phyloP scores from a whole-genome alignment of 2,329 filamentous ascomycete genomes.

The Aureobasidium vineae region DNA sequence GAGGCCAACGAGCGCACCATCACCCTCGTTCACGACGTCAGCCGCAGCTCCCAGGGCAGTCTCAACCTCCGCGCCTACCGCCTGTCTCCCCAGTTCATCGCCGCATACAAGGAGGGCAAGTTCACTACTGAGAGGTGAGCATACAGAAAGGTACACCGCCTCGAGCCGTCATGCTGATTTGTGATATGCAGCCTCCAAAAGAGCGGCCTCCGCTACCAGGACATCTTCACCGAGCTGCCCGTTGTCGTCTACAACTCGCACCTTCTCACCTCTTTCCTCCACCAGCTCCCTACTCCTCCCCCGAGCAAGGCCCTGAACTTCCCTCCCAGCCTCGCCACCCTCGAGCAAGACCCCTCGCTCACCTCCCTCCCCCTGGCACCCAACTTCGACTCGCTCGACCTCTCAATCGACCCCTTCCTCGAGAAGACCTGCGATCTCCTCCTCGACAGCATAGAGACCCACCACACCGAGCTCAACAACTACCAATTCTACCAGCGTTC shows the following conservation, averaged over 20 bases:
- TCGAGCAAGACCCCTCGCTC: slow-evolving; percentile 62
- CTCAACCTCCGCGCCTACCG: slow-evolving; percentile 89
- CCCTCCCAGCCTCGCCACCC: slow-evolving; percentile 74
- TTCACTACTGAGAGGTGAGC: slow-evolving; percentile 92
- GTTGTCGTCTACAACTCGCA: slow-evolving; percentile 94
- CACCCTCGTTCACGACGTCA: slow-evolving; percentile 91
- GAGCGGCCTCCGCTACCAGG: slow-evolving; percentile 87
- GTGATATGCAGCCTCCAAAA: slow-evolving; percentile 74
- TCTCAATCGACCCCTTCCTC: slow-evolving; percentile 94
- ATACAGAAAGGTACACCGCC: neutral
- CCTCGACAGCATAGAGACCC: slow-evolving; percentile 93
- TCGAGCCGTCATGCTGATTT: slow-evolving; percentile 31
- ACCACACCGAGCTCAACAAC: slow-evolving; percentile 99
- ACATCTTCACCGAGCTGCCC: slow-evolving; percentile 88
- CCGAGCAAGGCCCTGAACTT: slow-evolving; percentile 63
- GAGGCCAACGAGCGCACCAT: slow-evolving; percentile 82
- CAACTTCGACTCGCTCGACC: slow-evolving; percentile 84
- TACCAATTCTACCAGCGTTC: slow-evolving; percentile 97
- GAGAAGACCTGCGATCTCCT: slow-evolving; percentile 98
- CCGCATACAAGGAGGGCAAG: slow-evolving; percentile 92
- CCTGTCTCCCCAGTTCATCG: slow-evolving; percentile 82
- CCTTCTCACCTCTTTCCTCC: slow-evolving; percentile 89
- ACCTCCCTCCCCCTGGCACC: slow-evolving; percentile 70
- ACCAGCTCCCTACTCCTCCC: slow-evolving; percentile 75
- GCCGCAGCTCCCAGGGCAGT: slow-evolving; percentile 88